Percentiles rank a stretch among this genome's conserved stretches.
Conservation (phyloP, 257 asterid species). For the Primulina huaijiensis region DNA sequence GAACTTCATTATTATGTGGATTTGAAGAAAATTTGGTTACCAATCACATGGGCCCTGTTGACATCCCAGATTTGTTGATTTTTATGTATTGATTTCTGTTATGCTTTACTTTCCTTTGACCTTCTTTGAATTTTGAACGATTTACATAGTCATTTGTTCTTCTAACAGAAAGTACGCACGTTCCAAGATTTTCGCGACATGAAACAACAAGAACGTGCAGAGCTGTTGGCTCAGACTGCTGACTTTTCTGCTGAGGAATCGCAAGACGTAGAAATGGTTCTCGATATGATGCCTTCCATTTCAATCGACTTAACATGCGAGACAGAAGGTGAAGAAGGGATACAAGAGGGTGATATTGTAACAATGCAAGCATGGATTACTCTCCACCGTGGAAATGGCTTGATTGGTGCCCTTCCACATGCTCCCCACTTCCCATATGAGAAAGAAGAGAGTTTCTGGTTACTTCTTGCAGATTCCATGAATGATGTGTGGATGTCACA, state of each 20-base stretch:
- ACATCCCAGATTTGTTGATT: background rate
- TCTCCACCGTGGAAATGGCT: constrained; percentile 62
- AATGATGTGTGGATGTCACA: constrained; percentile 97
- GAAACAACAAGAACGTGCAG: constrained; percentile 69
- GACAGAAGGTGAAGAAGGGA: constrained; percentile 98
- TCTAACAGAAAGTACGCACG: constrained; percentile 73
- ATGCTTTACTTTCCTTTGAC: constrained; percentile 11
- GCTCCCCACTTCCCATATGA: constrained; percentile 76
- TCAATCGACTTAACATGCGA: constrained; percentile 80
- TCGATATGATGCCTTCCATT: constrained; percentile 91
- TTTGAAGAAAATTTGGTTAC: background rate
- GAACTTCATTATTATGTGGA: constrained; percentile 4
- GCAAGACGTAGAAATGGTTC: constrained; percentile 85
- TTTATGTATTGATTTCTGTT: background rate
- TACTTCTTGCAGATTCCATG: constrained; percentile 82
- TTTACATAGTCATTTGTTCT: constrained; percentile 16
- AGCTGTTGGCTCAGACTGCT: constrained; percentile 77
- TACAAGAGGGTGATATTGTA: constrained; percentile 91
- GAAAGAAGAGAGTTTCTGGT: constrained; percentile 93
- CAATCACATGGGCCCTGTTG: background rate
- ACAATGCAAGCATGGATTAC: constrained; percentile 97
- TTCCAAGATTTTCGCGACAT: constrained; percentile 83
- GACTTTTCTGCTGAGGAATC: constrained; percentile 70
- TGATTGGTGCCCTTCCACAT: constrained; percentile 77
- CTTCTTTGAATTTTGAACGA: background rate